phyloP scores from a whole-genome alignment of 139 green algal species.

The Nannochloris sp. region DNA sequence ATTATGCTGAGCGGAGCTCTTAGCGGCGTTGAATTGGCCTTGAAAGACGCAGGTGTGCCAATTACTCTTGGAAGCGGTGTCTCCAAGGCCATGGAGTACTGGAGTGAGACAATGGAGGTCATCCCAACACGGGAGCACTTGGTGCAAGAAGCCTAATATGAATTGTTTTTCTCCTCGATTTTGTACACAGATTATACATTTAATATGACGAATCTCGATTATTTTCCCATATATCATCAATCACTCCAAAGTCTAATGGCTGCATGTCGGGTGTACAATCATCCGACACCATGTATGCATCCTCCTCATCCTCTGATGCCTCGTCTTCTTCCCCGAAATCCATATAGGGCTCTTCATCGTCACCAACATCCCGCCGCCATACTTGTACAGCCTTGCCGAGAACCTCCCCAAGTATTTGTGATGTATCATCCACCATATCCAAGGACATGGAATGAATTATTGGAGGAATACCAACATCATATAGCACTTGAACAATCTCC shows the following conservation, averaged over 20 bases:
- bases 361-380: no score
- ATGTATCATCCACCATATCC: no score
- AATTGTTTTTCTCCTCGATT: neutral
- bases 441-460: neutral
- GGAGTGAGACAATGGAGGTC: slow-evolving; percentile 47
- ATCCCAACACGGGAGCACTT: slow-evolving; percentile 65
- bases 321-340: no score
- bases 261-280: no score
- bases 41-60: slow-evolving; percentile 68
- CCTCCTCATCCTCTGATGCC: no score
- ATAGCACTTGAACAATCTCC: neutral
- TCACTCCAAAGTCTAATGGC: no score
- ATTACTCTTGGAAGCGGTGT: slow-evolving; percentile 72
- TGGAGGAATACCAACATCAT: slow-evolving; percentile 1
- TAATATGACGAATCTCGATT: no score
- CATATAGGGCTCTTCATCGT: no score
- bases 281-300: no score
- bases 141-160: neutral
- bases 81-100: slow-evolving; percentile 68
- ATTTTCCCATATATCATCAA: no score
- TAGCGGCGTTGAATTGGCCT: slow-evolving; percentile 83
- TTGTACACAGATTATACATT: neutral
- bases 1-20: slow-evolving; percentile 81
- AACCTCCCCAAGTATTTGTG: no score
- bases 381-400: no score